Conservation (phyloP, 306 rosid genomes). For the Vicia sativa region DNA sequence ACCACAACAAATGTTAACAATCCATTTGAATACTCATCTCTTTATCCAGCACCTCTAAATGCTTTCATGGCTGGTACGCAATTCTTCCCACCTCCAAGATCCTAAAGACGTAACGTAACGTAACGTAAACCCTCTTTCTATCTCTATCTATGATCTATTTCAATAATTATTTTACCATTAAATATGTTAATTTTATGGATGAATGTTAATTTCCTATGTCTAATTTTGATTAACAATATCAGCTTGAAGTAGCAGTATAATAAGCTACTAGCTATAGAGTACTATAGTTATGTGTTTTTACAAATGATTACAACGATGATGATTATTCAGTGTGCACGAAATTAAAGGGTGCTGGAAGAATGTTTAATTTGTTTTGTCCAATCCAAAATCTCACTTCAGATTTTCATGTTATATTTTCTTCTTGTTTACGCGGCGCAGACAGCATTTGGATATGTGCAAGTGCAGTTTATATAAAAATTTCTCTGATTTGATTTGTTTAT, state of each 20-base stretch:
- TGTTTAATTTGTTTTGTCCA: conserved; percentile 46
- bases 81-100: conserved; percentile 93
- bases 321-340: conserved; percentile 42
- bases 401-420: conserved; percentile 44
- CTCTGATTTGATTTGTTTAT: conserved; percentile 38
- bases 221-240: neutral
- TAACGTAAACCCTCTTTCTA: neutral
- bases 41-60: conserved; percentile 78
- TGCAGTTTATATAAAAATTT: no score
- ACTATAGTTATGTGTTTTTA: conserved; percentile 32
- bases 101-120: conserved; percentile 42
- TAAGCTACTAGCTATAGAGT: conserved; percentile 36
- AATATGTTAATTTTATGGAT: neutral
- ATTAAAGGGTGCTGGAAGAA: conserved; percentile 43
- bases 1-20: conserved; percentile 32
- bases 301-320: conserved; percentile 44
- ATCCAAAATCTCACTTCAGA: conserved; percentile 53
- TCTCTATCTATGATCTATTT: conserved; percentile 2
- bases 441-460: conserved; percentile 48
- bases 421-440: conserved; percentile 28
- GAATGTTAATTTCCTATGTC: conserved; percentile 29
- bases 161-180: neutral
- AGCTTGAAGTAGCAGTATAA: neutral
- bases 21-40: conserved; percentile 62
- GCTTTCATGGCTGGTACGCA: conserved; percentile 99